These are phyloP conservation scores for Penicillium herquei DNA, from an alignment of 495 filamentous ascomycete genomes.

Conservation along the genomic window DNA sequence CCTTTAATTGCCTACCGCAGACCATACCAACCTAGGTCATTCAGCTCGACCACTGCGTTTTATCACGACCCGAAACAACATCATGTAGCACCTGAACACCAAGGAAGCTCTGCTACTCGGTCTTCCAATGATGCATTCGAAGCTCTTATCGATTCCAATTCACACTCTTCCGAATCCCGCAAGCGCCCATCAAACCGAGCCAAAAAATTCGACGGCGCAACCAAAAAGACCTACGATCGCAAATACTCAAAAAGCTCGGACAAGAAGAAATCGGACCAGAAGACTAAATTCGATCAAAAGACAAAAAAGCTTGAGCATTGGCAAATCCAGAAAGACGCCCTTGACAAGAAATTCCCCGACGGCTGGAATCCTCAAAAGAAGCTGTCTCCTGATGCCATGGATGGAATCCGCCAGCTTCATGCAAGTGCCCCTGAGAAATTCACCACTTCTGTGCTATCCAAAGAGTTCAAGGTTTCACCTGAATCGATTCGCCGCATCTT, in stretches of 20 bases:
- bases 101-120: not conserved
- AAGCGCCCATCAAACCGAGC: not conserved
- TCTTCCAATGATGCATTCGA: not conserved
- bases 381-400: slow-evolving; percentile 85
- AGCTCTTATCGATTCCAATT: not conserved
- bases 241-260: not conserved
- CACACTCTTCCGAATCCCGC: not conserved
- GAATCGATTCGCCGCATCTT: slow-evolving; percentile 87
- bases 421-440: slow-evolving; percentile 70
- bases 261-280: slow-evolving; percentile 8
- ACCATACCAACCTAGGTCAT: slow-evolving; percentile 8
- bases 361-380: slow-evolving; percentile 81
- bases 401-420: slow-evolving; percentile 80
- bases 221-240: slow-evolving; percentile 4
- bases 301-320: slow-evolving; percentile 51
- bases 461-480: slow-evolving; percentile 78
- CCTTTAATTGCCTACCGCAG: not conserved
- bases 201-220: not conserved
- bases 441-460: slow-evolving; percentile 69
- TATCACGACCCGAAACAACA: not conserved
- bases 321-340: slow-evolving; percentile 67
- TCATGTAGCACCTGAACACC: not conserved
- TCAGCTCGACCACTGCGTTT: slow-evolving; percentile 10
- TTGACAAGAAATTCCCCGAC: slow-evolving; percentile 69
- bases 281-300: slow-evolving; percentile 1